Evolutionary conservation across 768 basidiomycete genomes (phyloP), one percentile per base, ranked within the genome.

Genomic region (Tricholoma bakamatsutake): DNA sequence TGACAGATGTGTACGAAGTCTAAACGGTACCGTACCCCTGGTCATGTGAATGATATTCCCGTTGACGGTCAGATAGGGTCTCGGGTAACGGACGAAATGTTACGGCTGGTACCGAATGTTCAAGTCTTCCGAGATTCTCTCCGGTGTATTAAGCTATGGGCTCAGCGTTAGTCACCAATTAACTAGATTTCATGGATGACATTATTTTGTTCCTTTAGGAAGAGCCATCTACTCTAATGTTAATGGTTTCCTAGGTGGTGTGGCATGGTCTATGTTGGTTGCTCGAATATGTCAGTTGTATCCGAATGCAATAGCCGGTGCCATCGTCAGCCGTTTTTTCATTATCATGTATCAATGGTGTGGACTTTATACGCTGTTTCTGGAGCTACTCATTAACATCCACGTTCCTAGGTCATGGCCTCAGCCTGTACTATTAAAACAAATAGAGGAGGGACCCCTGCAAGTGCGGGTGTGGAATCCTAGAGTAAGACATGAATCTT

Each of bases 391-490:
- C 46, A 40, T 30, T 56, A 30, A 42, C 57, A 58, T 58, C 59
- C 30, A 35, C 37, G 57, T 48, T 50, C n/a, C 12, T 61, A 97
- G 95, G 95, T 80, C 87, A 57, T 99, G 97, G 97, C 97, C 97
- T 17, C 92, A 96, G 67, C 97, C 97, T 28, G 94, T 98, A n/a
- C 78, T 98, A 46, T 73, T 99, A 57, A 96, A 95, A 71, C 92
- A 92, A 70, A 98, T 99, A 46, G 95, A 98, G 70, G 93, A 94
- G 61, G 95, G 95, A 1, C 93, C 93, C 1, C 67, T 95, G 49
- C 90, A 90, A 65, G 91, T 97, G 60, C 83, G 93, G 64, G 93
- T 98, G 2, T 99, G 97, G 97, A 99, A 99, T 71, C 97, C 97
- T 2, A 92, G 88, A 77, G 94, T 90, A 64, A 17, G 73, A 42